phyloP scores from a whole-genome alignment of 2,329 filamentous ascomycete species.

The Zymoseptoria brevis region DNA sequence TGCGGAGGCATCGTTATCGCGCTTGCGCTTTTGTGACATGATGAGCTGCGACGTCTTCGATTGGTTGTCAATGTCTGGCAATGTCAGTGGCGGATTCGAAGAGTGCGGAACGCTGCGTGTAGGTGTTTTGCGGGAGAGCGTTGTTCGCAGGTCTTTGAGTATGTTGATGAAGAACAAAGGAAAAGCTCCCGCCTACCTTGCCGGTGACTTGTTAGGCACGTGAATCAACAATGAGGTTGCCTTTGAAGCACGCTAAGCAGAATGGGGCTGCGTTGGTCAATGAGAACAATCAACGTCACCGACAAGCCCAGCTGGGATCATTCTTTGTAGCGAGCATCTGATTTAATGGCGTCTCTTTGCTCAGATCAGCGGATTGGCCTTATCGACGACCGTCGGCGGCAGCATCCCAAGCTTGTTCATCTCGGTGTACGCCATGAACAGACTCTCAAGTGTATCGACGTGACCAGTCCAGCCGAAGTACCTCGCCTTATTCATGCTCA shows the following conservation, averaged over 20 bases:
- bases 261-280: not conserved
- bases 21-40: not conserved
- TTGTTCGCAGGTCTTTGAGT: not conserved
- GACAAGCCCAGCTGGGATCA: not conserved
- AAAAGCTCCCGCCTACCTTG: not conserved
- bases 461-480: slow-evolving; percentile 42
- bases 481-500: slow-evolving; percentile 39
- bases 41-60: not conserved
- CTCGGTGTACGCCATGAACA: slow-evolving; percentile 36
- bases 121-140: not conserved
- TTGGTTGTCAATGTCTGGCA: not conserved
- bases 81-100: not conserved
- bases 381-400: slow-evolving; percentile 28
- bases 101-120: not conserved
- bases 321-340: not conserved
- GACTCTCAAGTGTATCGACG: slow-evolving; percentile 39
- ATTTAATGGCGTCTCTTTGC: not conserved
- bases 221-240: not conserved
- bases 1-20: not conserved
- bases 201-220: not conserved
- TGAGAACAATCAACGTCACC: not conserved
- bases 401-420: slow-evolving; percentile 39
- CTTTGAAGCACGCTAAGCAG: not conserved
- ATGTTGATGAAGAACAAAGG: not conserved
- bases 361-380: slow-evolving; percentile 21